phyloP scores from a whole-genome alignment of 2,329 filamentous ascomycete species.

The Aspergillus caelatus region DNA sequence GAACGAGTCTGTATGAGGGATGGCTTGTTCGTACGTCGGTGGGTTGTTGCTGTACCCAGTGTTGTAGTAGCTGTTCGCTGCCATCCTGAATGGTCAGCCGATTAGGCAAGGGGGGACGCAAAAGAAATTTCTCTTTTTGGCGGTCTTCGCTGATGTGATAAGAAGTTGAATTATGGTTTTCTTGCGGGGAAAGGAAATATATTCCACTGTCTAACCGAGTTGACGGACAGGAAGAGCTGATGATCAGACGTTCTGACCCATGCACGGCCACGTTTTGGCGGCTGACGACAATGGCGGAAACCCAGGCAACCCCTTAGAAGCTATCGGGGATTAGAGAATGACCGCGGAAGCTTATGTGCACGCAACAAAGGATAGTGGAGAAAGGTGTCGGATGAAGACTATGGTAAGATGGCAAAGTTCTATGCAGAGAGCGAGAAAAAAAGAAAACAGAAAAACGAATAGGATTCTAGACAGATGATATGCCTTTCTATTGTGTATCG shows the following conservation, averaged over 20 bases:
- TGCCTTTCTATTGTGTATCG: too few species aligned
- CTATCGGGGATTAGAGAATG: not conserved
- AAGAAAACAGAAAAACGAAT: not conserved
- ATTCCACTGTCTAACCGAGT: not conserved
- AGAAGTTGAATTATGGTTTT: not conserved
- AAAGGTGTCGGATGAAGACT: not conserved
- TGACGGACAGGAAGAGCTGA: not conserved
- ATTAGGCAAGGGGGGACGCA: constrained; percentile 1
- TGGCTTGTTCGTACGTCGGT: constrained; percentile 36
- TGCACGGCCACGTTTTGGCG: constrained; percentile 16
- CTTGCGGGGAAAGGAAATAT: constrained; percentile 4
- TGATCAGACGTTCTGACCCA: constrained; percentile 2
- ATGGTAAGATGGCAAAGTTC: not conserved
- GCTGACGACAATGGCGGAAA: constrained; percentile 3
- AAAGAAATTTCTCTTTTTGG: not conserved
- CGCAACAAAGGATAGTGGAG: not conserved
- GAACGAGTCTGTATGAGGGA: constrained; percentile 39
- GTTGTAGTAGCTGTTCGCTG: constrained; percentile 69
- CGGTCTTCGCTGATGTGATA: not conserved
- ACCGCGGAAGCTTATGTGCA: not conserved
- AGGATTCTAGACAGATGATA: too few species aligned
- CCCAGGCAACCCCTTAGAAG: constrained; percentile 2
- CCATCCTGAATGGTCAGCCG: constrained; percentile 51
- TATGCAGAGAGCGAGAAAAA: not conserved
- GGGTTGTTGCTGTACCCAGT: constrained; percentile 38